phyloP scores from a whole-genome alignment of 208 protist species.

The Crithidia brevicula region DNA sequence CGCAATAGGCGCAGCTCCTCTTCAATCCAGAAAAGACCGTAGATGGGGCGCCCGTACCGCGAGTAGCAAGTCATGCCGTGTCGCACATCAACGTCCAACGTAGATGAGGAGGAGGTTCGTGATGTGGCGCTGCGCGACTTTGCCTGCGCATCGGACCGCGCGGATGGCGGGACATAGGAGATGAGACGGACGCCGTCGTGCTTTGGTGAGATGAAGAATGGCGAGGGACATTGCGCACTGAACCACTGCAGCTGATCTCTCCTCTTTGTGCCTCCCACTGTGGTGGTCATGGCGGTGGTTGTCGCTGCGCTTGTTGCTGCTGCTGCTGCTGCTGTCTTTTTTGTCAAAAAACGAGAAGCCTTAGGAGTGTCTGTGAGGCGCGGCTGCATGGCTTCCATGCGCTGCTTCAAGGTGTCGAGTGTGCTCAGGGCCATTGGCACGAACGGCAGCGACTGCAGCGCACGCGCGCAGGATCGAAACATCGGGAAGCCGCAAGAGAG shows the following conservation, averaged over 20 bases:
- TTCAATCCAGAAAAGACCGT: constrained; percentile 87
- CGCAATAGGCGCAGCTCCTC: constrained; percentile 78
- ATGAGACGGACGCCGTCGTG: constrained; percentile 87
- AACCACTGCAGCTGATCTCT: constrained; percentile 43
- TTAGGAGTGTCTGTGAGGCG: not conserved
- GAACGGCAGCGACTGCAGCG: constrained; percentile 60
- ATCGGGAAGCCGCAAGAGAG: too few relatives aligned
- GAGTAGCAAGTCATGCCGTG: constrained; percentile 72
- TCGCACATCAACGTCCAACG: not conserved
- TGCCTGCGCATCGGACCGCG: constrained; percentile 3
- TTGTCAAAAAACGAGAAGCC: too few relatives aligned
- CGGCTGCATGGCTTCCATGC: constrained; percentile 20
- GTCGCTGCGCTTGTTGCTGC: not conserved
- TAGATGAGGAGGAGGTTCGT: too few relatives aligned
- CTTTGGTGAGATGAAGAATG: constrained; percentile 90
- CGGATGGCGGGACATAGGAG: constrained; percentile 51
- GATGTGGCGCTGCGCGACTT: not conserved
- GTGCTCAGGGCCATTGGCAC: constrained; percentile 87
- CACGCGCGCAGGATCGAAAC: constrained; percentile 21
- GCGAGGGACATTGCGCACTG: constrained; percentile 16
- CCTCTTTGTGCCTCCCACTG: not conserved
- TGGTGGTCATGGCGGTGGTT: not conserved
- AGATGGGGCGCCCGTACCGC: constrained; percentile 75
- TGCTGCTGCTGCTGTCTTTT: too few relatives aligned
- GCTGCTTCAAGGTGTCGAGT: constrained; percentile 57